Conservation (phyloP, 805 yeast genomes). For the Lipomyces orientalis region DNA sequence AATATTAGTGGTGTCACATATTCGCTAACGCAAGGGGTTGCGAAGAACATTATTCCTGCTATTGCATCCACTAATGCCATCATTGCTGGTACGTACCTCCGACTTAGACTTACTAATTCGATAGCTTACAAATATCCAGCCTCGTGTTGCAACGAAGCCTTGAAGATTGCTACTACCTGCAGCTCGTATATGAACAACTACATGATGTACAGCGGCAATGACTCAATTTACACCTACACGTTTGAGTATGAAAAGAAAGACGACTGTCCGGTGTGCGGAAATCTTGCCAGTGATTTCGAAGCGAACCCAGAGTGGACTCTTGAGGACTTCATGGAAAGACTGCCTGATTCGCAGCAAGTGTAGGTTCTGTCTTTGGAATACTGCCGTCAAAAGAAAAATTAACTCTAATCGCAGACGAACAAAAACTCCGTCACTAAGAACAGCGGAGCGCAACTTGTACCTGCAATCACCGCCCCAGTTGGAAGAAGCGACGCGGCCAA, state of each 20-base stretch:
- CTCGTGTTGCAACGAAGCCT: constrained; percentile 82
- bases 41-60: constrained; percentile 90
- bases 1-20: constrained; percentile 74
- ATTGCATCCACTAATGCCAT: constrained; percentile 94
- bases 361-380: constrained; percentile 36
- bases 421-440: constrained; percentile 55
- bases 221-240: constrained; percentile 75
- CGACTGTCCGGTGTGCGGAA: constrained; percentile 81
- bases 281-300: constrained; percentile 36
- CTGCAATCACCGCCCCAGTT: constrained; percentile 55
- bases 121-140: constrained; percentile 22
- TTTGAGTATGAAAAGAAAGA: constrained; percentile 65
- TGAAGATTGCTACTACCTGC: constrained; percentile 74
- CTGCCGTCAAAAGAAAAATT: not conserved
- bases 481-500: constrained; percentile 54
- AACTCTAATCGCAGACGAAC: constrained; percentile 39
- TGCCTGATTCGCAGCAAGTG: constrained; percentile 43
- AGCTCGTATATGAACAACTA: constrained; percentile 74
- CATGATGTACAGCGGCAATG: constrained; percentile 86
- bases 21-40: constrained; percentile 79
- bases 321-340: constrained; percentile 52
- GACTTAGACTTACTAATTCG: not conserved
- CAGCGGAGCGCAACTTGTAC: constrained; percentile 51
- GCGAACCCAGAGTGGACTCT: constrained; percentile 45
- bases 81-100: constrained; percentile 65